Base-by-base conservation (phyloP, 371 early-diverging fungal species). In the Dichotomocladium elegans region DNA sequence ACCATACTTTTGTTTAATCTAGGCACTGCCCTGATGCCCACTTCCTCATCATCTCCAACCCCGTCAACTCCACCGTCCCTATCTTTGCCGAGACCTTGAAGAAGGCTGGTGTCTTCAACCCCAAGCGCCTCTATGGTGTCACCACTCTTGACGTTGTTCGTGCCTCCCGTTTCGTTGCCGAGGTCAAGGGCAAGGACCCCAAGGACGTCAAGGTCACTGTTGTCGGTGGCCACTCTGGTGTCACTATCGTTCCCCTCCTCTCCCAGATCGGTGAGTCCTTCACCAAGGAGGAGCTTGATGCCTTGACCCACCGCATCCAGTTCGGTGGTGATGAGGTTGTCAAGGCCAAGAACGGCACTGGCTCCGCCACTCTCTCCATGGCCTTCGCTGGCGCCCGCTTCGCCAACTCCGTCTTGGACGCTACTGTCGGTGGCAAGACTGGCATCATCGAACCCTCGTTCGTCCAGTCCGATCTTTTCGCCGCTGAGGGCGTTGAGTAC, bases 291-390 rank as follows among this genome's bases (percentile, higher is more conserved):
- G 93, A 99, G 81, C 79, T 86, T 53, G 93, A 93, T 60, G 86
- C 89, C 27, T 84, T 99, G 67, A 94, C 94, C 63, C 80, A 98
- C 76, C 94, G 99, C 71, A 94, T 97, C 72, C 99, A 99, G 82
- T 98, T 88, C 73, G 98, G 99, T 73, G 99, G 99, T 75, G 99
- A 99, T 74, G 99, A 99, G 82, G 99, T 99, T 50, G 98, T 99
- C 79, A 84, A 96, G 86, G 99, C 99, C 74, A 99, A 99, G 91
- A 86, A 94, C 74, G 99, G 99, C 59, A 84, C 92, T 53, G 99
- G 99, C 51, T 94, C 93, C 51, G 98, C 99, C 53, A 99, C 99
- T 49, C 88, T 99, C 47, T 94, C 95, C 57, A 97, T 99, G 99
- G 99, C 99, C 24, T 95, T 81, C 60, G 98, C 99, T 55, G 99